Conservation (phyloP, 306 rosid genomes). For the Vigna reflexopilosa region DNA sequence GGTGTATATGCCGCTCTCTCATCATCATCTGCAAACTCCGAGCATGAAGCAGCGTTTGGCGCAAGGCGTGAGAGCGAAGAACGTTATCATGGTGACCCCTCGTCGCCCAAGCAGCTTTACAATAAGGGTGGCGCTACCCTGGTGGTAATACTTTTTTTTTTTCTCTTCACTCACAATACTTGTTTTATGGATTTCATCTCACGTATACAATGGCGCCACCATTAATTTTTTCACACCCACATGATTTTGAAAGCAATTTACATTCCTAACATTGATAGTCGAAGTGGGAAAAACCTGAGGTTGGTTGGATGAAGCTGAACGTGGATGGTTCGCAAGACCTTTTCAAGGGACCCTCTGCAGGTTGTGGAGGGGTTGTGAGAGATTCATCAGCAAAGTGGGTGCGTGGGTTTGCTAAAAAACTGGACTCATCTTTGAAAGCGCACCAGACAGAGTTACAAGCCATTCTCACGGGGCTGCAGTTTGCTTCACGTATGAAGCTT, state of each 20-base stretch:
- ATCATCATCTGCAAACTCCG: not conserved
- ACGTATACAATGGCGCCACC: no score
- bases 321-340: not conserved
- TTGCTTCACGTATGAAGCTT: not conserved
- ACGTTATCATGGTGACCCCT: not conserved
- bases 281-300: not conserved
- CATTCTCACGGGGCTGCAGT: not conserved
- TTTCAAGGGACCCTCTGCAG: not conserved
- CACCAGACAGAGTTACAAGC: not conserved
- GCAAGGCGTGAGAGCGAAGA: no score
- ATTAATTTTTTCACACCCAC: no score
- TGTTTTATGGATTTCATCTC: not conserved
- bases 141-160: not conserved
- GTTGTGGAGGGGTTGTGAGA: constrained; percentile 28
- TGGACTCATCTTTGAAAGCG: not conserved
- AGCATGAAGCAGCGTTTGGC: not conserved
- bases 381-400: not conserved
- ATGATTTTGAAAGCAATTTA: no score
- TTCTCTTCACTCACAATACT: not conserved
- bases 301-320: constrained; percentile 9
- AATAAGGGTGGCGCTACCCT: not conserved
- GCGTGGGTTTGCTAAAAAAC: not conserved
- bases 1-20: not conserved
- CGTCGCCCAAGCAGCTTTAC: not conserved
- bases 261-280: not conserved